Conservation (phyloP, 805 yeast genomes). For the Lipomyces sp. region DNA sequence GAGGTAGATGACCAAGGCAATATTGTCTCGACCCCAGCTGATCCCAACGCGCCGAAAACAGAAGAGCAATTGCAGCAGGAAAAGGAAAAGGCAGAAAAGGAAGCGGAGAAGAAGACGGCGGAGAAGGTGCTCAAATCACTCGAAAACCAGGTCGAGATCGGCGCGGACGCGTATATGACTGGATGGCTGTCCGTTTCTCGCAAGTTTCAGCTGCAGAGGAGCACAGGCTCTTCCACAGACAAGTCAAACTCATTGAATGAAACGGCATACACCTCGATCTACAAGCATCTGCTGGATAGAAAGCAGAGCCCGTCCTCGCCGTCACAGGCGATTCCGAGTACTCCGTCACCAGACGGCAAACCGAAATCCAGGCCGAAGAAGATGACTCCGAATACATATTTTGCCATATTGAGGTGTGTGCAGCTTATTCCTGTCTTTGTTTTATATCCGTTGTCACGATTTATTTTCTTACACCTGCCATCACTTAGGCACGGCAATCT, state of each 20-base stretch:
- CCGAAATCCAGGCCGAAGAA: constrained; percentile 40
- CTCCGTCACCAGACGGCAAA: constrained; percentile 34
- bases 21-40: constrained; percentile 1
- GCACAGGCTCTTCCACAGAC: constrained; percentile 28
- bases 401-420: constrained; percentile 40
- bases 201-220: constrained; percentile 45
- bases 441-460: too few species aligned
- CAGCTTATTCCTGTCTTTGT: not conserved
- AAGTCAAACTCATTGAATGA: constrained; percentile 39
- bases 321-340: not conserved
- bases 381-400: constrained; percentile 30
- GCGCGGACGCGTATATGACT: constrained; percentile 56
- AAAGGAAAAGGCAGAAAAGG: constrained; percentile 16
- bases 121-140: constrained; percentile 53
- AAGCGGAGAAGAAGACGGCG: constrained; percentile 41
- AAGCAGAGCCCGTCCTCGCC: constrained; percentile 8
- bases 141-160: constrained; percentile 58
- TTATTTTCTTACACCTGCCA: constrained; percentile 45
- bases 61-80: constrained; percentile 10
- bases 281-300: constrained; percentile 47
- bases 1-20: constrained; percentile 29
- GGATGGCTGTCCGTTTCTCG: constrained; percentile 88
- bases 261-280: constrained; percentile 60
- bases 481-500: constrained; percentile 74
- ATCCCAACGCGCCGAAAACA: constrained; percentile 10